Conservation (phyloP, 2,329 filamentous ascomycete genomes). For the Hypoxylon sp. region DNA sequence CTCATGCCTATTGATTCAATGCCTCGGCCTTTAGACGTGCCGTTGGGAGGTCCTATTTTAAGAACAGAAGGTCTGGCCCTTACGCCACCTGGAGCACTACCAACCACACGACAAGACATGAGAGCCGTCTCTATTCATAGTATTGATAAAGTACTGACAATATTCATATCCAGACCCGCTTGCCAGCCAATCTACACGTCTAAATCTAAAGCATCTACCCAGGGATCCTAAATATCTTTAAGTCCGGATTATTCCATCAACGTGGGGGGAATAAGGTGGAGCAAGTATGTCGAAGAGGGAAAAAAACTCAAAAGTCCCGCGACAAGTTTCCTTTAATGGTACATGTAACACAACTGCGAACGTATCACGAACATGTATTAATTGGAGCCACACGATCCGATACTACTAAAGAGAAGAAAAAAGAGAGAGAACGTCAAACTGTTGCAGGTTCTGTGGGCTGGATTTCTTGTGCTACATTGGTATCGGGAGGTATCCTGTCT, state of each 20-base stretch:
- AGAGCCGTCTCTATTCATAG: neutral
- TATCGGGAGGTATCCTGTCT: constrained; percentile 35
- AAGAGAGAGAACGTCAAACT: neutral
- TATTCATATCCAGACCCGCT: constrained; percentile 4
- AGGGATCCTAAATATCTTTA: constrained; percentile 22
- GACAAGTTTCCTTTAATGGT: constrained; percentile 19
- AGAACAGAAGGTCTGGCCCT: neutral
- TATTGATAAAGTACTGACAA: too few relatives aligned
- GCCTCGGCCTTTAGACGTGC: neutral
- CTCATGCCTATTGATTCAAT: neutral
- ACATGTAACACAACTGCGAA: constrained; percentile 25
- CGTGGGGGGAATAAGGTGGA: constrained; percentile 30
- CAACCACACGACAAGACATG: neutral
- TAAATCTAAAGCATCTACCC: constrained; percentile 8
- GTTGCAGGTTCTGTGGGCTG: constrained; percentile 24
- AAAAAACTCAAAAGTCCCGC: constrained; percentile 11
- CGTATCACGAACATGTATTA: constrained; percentile 33
- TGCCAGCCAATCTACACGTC: constrained; percentile 5
- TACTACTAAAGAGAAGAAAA: constrained; percentile 15
- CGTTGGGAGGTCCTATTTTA: neutral
- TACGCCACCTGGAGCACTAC: neutral
- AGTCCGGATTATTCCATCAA: constrained; percentile 17
- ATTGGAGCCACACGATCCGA: constrained; percentile 28
- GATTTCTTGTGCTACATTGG: constrained; percentile 28
- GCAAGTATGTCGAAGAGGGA: constrained; percentile 5